Percentiles rank a stretch among this genome's conserved stretches.
Conservation (phyloP, 169 alveolate species). For the Cryptosporidium parvum region DNA sequence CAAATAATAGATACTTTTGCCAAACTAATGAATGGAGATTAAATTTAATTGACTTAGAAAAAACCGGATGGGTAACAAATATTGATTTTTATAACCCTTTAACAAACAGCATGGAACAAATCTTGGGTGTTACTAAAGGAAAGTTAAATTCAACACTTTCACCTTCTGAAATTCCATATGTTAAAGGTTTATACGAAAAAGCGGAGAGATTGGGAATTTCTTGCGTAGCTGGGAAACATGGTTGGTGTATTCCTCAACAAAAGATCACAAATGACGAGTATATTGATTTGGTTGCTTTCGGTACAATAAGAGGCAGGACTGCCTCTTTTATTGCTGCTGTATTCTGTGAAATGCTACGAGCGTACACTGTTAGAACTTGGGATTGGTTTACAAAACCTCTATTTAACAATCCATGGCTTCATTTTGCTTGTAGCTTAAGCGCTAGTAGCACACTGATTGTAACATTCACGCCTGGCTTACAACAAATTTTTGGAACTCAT, state of each 20-base stretch:
- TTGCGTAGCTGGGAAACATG: slow-evolving; percentile 48
- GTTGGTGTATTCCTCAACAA: slow-evolving; percentile 79
- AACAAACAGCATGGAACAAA: slow-evolving; percentile 80
- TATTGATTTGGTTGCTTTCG: slow-evolving; percentile 85
- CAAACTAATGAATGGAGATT: slow-evolving; percentile 87
- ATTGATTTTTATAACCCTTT: slow-evolving; percentile 85
- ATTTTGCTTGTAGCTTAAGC: slow-evolving; percentile 90
- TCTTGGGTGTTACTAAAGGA: slow-evolving; percentile 88
- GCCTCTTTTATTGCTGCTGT: slow-evolving; percentile 91
- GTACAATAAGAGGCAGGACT: slow-evolving; percentile 89
- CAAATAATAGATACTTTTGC: slow-evolving; percentile 84
- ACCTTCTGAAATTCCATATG: slow-evolving; percentile 62
- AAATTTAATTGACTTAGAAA: slow-evolving; percentile 76
- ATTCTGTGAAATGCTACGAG: slow-evolving; percentile 92
- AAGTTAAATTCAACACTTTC: slow-evolving; percentile 54
- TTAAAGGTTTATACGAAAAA: slow-evolving; percentile 21
- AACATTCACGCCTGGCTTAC: slow-evolving; percentile 88
- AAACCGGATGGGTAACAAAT: slow-evolving; percentile 91
- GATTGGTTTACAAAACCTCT: slow-evolving; percentile 87
- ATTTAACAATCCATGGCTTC: slow-evolving; percentile 92
- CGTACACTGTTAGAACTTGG: slow-evolving; percentile 93
- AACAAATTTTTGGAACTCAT: slow-evolving; percentile 83
- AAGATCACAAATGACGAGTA: slow-evolving; percentile 77
- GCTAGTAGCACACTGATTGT: slow-evolving; percentile 87
- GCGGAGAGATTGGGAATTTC: slow-evolving; percentile 41